Evolutionary conservation across 2,329 filamentous ascomycete genomes (phyloP).

Genomic region (Trichoderma citrinoviride): DNA sequence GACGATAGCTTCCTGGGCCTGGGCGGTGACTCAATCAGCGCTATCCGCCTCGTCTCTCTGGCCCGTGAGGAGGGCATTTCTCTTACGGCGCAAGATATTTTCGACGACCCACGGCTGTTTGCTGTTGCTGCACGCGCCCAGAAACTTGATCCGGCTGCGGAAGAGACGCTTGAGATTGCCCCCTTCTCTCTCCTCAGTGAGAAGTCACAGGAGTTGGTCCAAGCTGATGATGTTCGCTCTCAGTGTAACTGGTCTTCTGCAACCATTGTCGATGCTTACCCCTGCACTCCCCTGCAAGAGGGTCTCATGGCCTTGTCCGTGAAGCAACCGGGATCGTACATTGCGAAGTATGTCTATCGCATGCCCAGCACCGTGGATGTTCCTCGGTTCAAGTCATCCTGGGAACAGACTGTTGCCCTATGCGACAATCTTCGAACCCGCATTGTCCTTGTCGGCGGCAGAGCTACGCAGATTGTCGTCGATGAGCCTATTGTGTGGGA

Average conservation of each 20-base stretch:
- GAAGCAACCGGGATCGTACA: constrained; percentile 36
- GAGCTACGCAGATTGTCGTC: constrained; percentile 21
- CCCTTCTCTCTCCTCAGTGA: constrained; percentile 10
- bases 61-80: constrained; percentile 16
- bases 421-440: constrained; percentile 24
- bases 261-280: constrained; percentile 36
- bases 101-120: constrained; percentile 16
- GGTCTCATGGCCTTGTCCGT: constrained; percentile 38
- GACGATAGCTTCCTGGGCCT: constrained; percentile 23
- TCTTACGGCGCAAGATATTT: constrained; percentile 21
- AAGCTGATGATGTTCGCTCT: neutral
- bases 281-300: constrained; percentile 41
- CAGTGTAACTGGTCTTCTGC: neutral
- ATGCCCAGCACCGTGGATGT: constrained; percentile 27
- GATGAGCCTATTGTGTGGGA: constrained; percentile 11
- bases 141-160: neutral
- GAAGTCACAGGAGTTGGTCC: neutral
- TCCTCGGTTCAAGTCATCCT: constrained; percentile 31
- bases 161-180: neutral
- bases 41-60: constrained; percentile 18
- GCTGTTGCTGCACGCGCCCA: constrained; percentile 6
- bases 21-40: constrained; percentile 39
- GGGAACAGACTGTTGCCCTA: constrained; percentile 23
- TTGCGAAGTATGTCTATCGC: constrained; percentile 31
- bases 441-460: constrained; percentile 16